Evolutionary conservation across 176 grass and related monocot species (phyloP), one percentile per base, ranked within the genome.

Genomic region (Tuctoria greenei): DNA sequence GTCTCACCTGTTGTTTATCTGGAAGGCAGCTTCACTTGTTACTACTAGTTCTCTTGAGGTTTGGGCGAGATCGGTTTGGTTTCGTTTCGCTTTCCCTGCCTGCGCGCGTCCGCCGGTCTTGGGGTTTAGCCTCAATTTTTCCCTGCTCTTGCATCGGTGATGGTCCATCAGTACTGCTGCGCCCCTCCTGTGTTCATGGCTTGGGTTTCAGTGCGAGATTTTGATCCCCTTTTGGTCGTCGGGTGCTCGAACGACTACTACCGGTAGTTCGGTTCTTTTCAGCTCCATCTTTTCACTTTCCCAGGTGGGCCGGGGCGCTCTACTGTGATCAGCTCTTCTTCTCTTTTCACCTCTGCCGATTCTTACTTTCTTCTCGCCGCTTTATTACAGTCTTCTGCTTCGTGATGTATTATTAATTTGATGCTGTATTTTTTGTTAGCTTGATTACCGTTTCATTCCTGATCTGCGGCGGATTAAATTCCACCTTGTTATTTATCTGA

Each of bases 391-490:
- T 4, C 2, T 16, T 47, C 14, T 16, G 44, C 44, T 47, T 12
- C 44, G 42, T 44, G 42, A 6, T 16, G 20, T 1, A 24, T 21
- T 54, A 54, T 6, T 44, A 44, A 13, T 44, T 11, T 13, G 17
- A 2, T 26, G 67, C 49, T 52, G 23, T 26, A 10, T 40, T 16
- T 4, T 18, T 18, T 4, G 20, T 5, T 25, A 54, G 6, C 26
- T 54, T 31, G 15, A 17, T 56, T 21, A 41, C 35, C 8, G 61
- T 80, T 73, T 42, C 31, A 15, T 74, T 85, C 75, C 27, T n/a
- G 4, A 9, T 52, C 4, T 20, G 43, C 43, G 12, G 43, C 43
- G 2, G 43, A 14, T 45, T 13, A 45, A 14, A 14, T 70, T 72
- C 28, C 39, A 47, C 18, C 82, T 78, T 67, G n/a, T 10, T 36